Evolutionary conservation across 768 basidiomycete species (phyloP), one percentile per base, ranked within the genome.

Genomic region (Termitomyces heimii): DNA sequence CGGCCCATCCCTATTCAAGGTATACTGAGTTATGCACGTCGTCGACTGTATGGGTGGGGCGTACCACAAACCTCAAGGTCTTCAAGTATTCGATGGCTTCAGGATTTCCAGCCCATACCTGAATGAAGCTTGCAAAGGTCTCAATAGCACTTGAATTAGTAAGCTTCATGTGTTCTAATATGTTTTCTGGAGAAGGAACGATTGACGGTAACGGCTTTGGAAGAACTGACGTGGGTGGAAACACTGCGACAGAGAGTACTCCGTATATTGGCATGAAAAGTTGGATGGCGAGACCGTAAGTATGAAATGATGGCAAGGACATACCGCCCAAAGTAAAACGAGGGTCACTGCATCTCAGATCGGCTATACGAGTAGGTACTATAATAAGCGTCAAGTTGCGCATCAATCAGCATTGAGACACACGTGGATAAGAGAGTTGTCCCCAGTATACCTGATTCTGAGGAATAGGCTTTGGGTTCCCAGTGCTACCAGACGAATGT

Each of bases 401-500:
- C 31, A 34, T 12, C 12, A 5, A 28, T 52, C 3, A 18, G 14
- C 1, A 24, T 45, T 16, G 5, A 10, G 22, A 54, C 53, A 24
- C 24, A 54, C 43, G 35, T 1, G 53, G n/a, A 22, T 13, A 22
- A 37, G 46, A 24, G 70, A 74, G 76, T 34, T 76, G 68, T 3
- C 67, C 32, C 8, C 69, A 45, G 12, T 62, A 66, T 13, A 63
- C 57, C 43, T 72, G 67, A 0, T 68, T 73, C 32, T 74, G 67
- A 2, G 69, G 64, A 45, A 81, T 73, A 8, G 75, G 62, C 55
- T 77, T 80, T 0, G 79, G 78, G 46, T 76, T 70, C 2, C 78
- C 77, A 0, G 79, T 78, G 50, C 77, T 79, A 16, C 79, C 79
- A 3, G 81, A 81, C 78, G 46, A 47, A 26, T 47, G 46, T 10